Conservation (phyloP, 306 rosid genomes). For the Delonix regia region DNA sequence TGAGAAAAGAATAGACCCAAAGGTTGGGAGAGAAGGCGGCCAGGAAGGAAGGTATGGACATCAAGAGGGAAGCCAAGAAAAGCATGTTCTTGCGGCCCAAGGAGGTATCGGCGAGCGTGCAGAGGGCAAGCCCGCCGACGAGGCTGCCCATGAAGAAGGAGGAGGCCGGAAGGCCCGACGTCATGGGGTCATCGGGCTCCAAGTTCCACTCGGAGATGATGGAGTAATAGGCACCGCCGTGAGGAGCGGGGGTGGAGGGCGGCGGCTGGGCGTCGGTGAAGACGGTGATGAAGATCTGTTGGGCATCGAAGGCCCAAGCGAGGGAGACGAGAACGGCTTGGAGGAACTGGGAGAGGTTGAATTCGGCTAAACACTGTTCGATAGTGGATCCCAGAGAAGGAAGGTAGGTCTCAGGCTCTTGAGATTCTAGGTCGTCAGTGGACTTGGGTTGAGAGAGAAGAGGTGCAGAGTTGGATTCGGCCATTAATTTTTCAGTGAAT, state of each 20-base stretch:
- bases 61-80: conserved; percentile 46
- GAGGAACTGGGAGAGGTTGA: conserved; percentile 54
- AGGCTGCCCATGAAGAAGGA: conserved; percentile 65
- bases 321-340: conserved; percentile 55
- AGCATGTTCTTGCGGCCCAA: conserved; percentile 68
- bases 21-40: conserved; percentile 51
- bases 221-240: conserved; percentile 18
- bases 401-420: conserved; percentile 1
- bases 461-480: conserved; percentile 38
- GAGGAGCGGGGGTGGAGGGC: conserved; percentile 48
- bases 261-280: conserved; percentile 62
- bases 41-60: conserved; percentile 53
- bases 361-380: conserved; percentile 49
- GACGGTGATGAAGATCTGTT: conserved; percentile 61
- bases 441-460: conserved; percentile 32
- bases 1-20: conserved; percentile 57
- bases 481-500: conserved; percentile 18
- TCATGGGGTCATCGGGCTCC: conserved; percentile 34
- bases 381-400: conserved; percentile 59
- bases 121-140: conserved; percentile 51
- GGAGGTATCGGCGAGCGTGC: conserved; percentile 60
- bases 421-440: conserved; percentile 29
- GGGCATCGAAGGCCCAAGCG: conserved; percentile 67
- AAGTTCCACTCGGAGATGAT: conserved; percentile 56
- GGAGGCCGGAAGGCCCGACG: conserved; percentile 57